phyloP scores from a whole-genome alignment of 2,329 filamentous ascomycete species.

The Pyricularia sp. region DNA sequence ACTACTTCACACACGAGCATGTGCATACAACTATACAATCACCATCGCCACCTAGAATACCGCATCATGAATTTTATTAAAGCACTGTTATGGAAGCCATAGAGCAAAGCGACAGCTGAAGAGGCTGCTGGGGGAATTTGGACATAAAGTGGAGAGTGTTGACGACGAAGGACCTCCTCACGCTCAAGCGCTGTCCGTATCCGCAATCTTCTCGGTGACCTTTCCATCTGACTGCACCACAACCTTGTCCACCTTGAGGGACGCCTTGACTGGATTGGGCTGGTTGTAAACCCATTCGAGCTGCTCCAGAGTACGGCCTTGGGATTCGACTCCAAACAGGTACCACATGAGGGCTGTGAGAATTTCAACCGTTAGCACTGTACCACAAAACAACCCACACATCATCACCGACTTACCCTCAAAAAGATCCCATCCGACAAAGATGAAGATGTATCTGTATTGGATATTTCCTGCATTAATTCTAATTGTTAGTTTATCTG shows the following conservation, averaged over 20 bases:
- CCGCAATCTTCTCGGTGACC: conserved; percentile 30
- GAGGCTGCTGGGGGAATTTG: too few species aligned
- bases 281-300: conserved; percentile 37
- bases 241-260: conserved; percentile 31
- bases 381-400: not conserved
- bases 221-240: conserved; percentile 30
- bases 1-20: too few species aligned
- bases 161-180: not conserved
- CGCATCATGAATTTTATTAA: too few species aligned
- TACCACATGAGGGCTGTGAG: conserved; percentile 24
- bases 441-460: conserved; percentile 11
- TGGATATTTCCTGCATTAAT: not conserved
- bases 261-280: conserved; percentile 35
- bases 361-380: not conserved
- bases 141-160: too few species aligned
- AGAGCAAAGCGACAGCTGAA: too few species aligned
- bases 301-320: conserved; percentile 35
- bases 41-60: too few species aligned
- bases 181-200: not conserved
- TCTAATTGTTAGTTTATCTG: too few species aligned
- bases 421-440: conserved; percentile 33
- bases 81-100: too few species aligned
- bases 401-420: conserved; percentile 13
- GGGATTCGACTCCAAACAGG: conserved; percentile 33
- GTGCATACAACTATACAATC: too few species aligned